Evolutionary conservation across 179 eudicot genomes (phyloP), one percentile per base, ranked within the genome.

Genomic region (Spinacia oleracea): DNA sequence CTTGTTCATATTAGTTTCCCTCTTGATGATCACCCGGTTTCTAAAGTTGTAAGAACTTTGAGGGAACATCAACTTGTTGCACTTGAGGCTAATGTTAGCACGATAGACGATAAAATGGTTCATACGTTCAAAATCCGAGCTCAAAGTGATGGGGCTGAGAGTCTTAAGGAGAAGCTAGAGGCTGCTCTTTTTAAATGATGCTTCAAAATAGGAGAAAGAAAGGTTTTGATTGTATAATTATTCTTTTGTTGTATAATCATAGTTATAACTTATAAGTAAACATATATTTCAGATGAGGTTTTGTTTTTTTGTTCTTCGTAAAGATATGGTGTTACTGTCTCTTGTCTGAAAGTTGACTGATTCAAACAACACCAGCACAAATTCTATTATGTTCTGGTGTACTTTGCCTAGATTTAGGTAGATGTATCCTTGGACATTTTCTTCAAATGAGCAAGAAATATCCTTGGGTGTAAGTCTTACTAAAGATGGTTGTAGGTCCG

Each of bases 111-210:
- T 27, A 87, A 88, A 81, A 81, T 94, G 63, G 84, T 94, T 75
- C 98, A 94, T 73, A 92, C 97, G 14, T 92, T 94, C 79, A 83
- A 89, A 23, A 83, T 94, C 63, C 82, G 80, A 71, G 80, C 94
- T 59, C 88, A 81, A 55, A 77, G 50, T 60, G 96, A 86, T 4
- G 87, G 74, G n/a, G 96, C 91, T 12, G 90, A 92, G 66, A 67
- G 55, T 23, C 76, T 94, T 79, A 94, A 94, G 84, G 90, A 88
- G 34, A 89, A 88, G 84, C 86, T 94, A 29, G 70, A 80, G 65
- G 87, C 88, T 32, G 85, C 96, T 78, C 88, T 94, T 72, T 86
- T 78, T 15, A 82, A 85, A 60, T 91, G 88, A 92, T 83, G 75
- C 53, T 20, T 42, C 69, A 64, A n/a, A n/a, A 5, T 45, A 62